These are phyloP conservation scores for Crassisporium funariophilum DNA, from an alignment of 768 basidiomycete genomes.

Conservation along the genomic window DNA sequence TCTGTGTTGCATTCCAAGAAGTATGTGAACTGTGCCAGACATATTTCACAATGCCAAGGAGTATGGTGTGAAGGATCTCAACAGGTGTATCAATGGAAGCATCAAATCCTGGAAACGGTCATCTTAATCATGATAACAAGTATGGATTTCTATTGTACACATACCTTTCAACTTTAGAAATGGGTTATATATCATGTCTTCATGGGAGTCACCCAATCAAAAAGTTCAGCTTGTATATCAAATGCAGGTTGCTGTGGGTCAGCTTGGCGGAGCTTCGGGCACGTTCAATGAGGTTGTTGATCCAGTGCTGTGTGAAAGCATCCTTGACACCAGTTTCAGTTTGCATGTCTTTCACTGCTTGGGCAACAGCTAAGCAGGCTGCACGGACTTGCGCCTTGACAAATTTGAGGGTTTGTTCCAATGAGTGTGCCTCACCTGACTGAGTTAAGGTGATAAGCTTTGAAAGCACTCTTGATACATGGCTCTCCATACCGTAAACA, in stretches of 20 bases:
- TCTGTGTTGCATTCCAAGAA: slow-evolving; percentile 20
- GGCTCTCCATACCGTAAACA: slow-evolving; percentile 18
- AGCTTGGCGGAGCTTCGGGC: slow-evolving; percentile 3
- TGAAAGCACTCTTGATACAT: background rate
- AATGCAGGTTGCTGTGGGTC: background rate
- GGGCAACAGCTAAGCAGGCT: slow-evolving; percentile 12
- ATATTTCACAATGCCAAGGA: slow-evolving; percentile 41
- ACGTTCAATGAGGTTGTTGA: slow-evolving; percentile 26
- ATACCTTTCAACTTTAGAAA: slow-evolving; percentile 8
- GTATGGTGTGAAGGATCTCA: slow-evolving; percentile 39
- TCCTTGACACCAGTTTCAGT: slow-evolving; percentile 36
- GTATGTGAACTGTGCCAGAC: slow-evolving; percentile 33
- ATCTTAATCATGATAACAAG: slow-evolving; percentile 6
- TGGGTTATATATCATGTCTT: slow-evolving; percentile 10
- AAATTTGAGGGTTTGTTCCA: background rate
- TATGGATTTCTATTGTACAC: background rate
- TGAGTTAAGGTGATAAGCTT: background rate
- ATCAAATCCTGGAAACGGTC: slow-evolving; percentile 20
- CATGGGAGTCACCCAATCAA: slow-evolving; percentile 6
- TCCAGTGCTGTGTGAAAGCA: slow-evolving; percentile 31
- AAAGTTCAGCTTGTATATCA: slow-evolving; percentile 6
- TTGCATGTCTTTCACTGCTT: slow-evolving; percentile 17
- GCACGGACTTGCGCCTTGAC: slow-evolving; percentile 9
- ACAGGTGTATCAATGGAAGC: slow-evolving; percentile 26
- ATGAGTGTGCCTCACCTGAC: slow-evolving; percentile 5